These are phyloP conservation scores for Achaetomium macrosporum DNA, from an alignment of 2,329 filamentous ascomycete genomes.

Conservation along the genomic window DNA sequence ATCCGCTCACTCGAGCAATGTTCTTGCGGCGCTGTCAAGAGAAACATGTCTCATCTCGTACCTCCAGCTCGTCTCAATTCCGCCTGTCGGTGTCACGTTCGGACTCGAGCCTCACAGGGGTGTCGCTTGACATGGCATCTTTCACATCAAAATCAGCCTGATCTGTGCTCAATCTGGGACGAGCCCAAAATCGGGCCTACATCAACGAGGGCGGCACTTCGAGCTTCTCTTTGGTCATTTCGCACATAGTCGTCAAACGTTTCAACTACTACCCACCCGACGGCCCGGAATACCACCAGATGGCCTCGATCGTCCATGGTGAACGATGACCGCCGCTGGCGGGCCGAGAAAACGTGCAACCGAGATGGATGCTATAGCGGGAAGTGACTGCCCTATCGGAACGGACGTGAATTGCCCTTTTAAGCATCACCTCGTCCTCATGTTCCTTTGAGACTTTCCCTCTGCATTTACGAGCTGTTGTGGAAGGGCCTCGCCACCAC, in stretches of 20 bases:
- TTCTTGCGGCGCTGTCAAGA: too few relatives aligned
- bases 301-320: too few relatives aligned
- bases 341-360: too few relatives aligned
- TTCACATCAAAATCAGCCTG: conserved; percentile 2
- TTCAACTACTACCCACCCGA: not conserved
- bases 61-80: too few relatives aligned
- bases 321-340: too few relatives aligned
- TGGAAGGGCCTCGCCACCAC: not conserved
- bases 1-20: too few relatives aligned
- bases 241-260: not conserved
- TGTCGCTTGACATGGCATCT: not conserved
- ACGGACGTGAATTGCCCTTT: not conserved
- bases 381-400: too few relatives aligned
- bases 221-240: not conserved
- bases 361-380: too few relatives aligned
- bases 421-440: not conserved
- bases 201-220: not conserved
- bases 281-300: not conserved
- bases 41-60: too few relatives aligned
- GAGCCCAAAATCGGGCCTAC: conserved; percentile 6
- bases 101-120: not conserved
- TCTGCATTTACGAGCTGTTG: not conserved
- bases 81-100: not conserved
- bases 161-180: not conserved
- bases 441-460: too few relatives aligned